These are phyloP conservation scores for Adansonia rubrostipa DNA, from an alignment of 441 rosid species.

Conservation along the genomic window DNA sequence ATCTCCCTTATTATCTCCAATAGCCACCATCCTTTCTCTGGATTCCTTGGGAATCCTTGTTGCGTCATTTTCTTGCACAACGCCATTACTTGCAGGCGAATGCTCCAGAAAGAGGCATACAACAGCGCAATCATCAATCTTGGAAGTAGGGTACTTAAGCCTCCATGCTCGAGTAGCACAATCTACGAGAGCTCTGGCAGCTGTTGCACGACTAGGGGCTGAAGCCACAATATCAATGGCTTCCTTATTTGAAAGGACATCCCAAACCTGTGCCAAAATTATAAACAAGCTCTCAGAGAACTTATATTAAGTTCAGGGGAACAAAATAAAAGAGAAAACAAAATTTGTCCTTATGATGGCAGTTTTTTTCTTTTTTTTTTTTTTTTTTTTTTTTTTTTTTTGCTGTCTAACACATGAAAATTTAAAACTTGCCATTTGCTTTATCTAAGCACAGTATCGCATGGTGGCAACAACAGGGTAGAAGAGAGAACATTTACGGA, in stretches of 20 bases:
- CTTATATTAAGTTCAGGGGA: neutral
- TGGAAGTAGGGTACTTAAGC: constrained; percentile 74
- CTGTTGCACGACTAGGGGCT: constrained; percentile 63
- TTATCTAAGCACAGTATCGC: neutral
- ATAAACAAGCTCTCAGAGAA: constrained; percentile 7
- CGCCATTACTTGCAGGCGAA: constrained; percentile 31
- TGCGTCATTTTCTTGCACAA: constrained; percentile 24
- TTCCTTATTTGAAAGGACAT: constrained; percentile 75
- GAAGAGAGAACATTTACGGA: constrained; percentile 5
- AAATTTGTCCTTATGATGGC: neutral
- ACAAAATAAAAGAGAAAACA: neutral
- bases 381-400: too few relatives aligned
- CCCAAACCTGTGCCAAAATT: constrained; percentile 59
- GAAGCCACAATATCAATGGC: constrained; percentile 68
- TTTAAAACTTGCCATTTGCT: neutral
- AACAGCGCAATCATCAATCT: constrained; percentile 70
- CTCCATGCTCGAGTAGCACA: constrained; percentile 75
- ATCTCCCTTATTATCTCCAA: constrained; percentile 35
- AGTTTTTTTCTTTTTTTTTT: neutral
- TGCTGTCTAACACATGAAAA: neutral
- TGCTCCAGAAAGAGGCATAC: constrained; percentile 69
- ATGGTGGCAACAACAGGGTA: neutral
- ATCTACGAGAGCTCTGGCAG: constrained; percentile 76
- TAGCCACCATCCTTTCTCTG: constrained; percentile 24
- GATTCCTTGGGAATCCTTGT: constrained; percentile 29